Conservation (phyloP, 148 eudicot species). For the Silene uniflora region DNA sequence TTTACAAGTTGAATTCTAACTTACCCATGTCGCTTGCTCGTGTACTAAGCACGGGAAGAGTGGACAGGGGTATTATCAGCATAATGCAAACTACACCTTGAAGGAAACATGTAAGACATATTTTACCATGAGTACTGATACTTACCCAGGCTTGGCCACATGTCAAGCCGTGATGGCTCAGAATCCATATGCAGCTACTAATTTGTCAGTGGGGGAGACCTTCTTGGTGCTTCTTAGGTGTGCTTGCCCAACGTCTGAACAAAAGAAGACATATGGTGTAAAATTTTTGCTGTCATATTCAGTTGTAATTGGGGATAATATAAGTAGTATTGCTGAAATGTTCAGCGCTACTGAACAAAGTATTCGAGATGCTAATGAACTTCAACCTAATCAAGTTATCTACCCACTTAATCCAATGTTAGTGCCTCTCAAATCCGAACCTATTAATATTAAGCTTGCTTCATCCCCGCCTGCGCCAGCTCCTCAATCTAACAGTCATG, state of each 20-base stretch:
- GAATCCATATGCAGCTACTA: constrained; percentile 21
- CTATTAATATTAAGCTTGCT: constrained; percentile 26
- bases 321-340: constrained; percentile 27
- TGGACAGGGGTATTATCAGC: too few species aligned
- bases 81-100: too few species aligned
- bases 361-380: constrained; percentile 52
- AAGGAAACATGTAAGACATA: too few species aligned
- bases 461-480: constrained; percentile 31
- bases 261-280: constrained; percentile 31
- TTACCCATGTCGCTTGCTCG: too few species aligned
- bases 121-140: constrained; percentile 41
- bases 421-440: constrained; percentile 47
- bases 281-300: constrained; percentile 49
- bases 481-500: constrained; percentile 17
- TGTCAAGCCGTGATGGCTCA: constrained; percentile 53
- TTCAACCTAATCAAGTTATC: constrained; percentile 23
- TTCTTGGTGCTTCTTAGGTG: constrained; percentile 56
- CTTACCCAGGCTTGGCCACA: constrained; percentile 57
- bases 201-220: constrained; percentile 9
- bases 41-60: too few species aligned
- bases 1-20: too few species aligned
- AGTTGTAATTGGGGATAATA: constrained; percentile 31
- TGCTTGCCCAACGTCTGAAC: constrained; percentile 62
- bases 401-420: constrained; percentile 60
- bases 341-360: constrained; percentile 36